These are phyloP conservation scores for Suillus subluteus DNA, from an alignment of 768 basidiomycete species.

Conservation along the genomic window DNA sequence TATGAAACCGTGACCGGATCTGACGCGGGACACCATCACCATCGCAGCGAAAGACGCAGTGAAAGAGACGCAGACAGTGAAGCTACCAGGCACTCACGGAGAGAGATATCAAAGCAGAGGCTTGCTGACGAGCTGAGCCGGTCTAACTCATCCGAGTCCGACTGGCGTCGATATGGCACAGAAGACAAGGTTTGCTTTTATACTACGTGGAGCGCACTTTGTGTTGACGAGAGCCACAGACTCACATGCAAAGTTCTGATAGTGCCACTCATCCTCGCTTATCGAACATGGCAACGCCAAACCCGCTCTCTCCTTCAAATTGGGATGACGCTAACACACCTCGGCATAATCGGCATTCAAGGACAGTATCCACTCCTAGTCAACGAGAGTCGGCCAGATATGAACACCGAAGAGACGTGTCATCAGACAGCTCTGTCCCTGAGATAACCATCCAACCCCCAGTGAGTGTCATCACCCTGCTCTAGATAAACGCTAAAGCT, in stretches of 20 bases:
- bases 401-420: conserved; percentile 26
- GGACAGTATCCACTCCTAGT: conserved; percentile 20
- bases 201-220: background rate
- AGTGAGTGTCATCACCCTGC: conserved; percentile 22
- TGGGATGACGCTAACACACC: conserved; percentile 16
- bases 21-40: conserved; percentile 18
- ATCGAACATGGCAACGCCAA: conserved; percentile 25
- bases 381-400: conserved; percentile 11
- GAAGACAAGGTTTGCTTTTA: conserved; percentile 22
- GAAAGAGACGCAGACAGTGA: conserved; percentile 21
- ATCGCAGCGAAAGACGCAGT: conserved; percentile 9
- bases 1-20: conserved; percentile 27
- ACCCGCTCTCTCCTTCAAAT: conserved; percentile 31
- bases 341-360: conserved; percentile 30
- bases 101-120: conserved; percentile 29
- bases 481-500: background rate
- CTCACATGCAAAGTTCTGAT: conserved; percentile 19
- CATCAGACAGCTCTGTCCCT: conserved; percentile 39
- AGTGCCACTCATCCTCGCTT: conserved; percentile 24
- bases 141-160: conserved; percentile 34
- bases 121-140: conserved; percentile 40
- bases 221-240: conserved; percentile 17
- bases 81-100: conserved; percentile 19
- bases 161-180: conserved; percentile 33
- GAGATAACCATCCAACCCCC: conserved; percentile 36